A percentile compares a stretch with the other conserved stretches of the same genome.
These are phyloP conservation scores for Somion occarium DNA, from an alignment of 1,284 basidiomycete species.

Conservation along the genomic window DNA sequence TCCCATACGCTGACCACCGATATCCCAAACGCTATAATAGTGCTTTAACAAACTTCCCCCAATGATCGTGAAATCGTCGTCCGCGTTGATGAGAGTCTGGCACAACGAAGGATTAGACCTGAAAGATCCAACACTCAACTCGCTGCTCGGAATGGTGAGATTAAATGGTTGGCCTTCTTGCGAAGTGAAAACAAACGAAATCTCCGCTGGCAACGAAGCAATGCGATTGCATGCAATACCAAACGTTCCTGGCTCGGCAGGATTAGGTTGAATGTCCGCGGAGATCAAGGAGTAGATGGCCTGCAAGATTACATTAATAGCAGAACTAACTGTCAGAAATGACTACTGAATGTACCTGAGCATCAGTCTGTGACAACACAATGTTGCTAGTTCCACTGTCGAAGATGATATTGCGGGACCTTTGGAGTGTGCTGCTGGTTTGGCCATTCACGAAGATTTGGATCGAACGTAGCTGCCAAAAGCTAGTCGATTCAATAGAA, in stretches of 20 bases:
- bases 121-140: constrained; percentile 54
- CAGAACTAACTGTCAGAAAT: neutral
- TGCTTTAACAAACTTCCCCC: constrained; percentile 39
- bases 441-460: constrained; percentile 47
- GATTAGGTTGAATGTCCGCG: constrained; percentile 45
- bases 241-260: constrained; percentile 48
- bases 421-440: constrained; percentile 38
- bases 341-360: constrained; percentile 31
- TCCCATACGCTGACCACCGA: constrained; percentile 41
- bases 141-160: constrained; percentile 48
- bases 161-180: constrained; percentile 43
- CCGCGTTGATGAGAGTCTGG: constrained; percentile 54
- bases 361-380: constrained; percentile 41
- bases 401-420: constrained; percentile 43
- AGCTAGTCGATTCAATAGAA: constrained; percentile 28
- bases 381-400: constrained; percentile 55
- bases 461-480: constrained; percentile 46
- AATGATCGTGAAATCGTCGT: constrained; percentile 41
- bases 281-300: constrained; percentile 54
- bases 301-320: constrained; percentile 21
- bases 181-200: constrained; percentile 48
- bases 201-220: constrained; percentile 39
- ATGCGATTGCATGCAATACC: constrained; percentile 47
- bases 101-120: constrained; percentile 39
- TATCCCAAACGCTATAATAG: constrained; percentile 54